A percentile compares a stretch with the other conserved stretches of the same genome.
These are phyloP conservation scores for Stagonosporopsis vannaccii DNA, from an alignment of 2,329 filamentous ascomycete genomes.

Conservation along the genomic window DNA sequence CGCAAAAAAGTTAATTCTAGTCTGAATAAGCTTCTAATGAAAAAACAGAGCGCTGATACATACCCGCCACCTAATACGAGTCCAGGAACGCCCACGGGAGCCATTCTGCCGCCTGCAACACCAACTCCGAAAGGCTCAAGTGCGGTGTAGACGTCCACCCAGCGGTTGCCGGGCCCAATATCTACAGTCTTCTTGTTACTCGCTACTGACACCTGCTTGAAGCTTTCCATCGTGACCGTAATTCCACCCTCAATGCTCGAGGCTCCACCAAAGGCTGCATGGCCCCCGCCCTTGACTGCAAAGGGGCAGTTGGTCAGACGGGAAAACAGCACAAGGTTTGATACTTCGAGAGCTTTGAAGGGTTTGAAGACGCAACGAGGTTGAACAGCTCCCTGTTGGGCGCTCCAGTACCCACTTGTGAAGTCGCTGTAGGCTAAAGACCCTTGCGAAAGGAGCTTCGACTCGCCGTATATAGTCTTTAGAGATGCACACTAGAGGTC, in stretches of 20 bases:
- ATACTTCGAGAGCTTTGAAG: constrained; percentile 14
- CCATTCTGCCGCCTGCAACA: constrained; percentile 41
- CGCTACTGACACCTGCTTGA: constrained; percentile 37
- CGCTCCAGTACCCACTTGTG: constrained; percentile 30
- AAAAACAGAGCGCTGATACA: too few species aligned
- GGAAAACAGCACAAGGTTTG: constrained; percentile 20
- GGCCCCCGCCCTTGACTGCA: constrained; percentile 35
- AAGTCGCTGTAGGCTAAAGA: constrained; percentile 7
- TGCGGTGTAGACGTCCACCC: constrained; percentile 39
- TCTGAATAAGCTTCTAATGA: too few species aligned
- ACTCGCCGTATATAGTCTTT: constrained; percentile 26
- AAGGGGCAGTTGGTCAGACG: neutral
- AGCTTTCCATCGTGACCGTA: constrained; percentile 50
- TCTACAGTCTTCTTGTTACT: constrained; percentile 26
- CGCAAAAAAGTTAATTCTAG: too few species aligned
- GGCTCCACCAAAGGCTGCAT: constrained; percentile 47
- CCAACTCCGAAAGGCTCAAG: constrained; percentile 30
- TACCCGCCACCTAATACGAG: constrained; percentile 38
- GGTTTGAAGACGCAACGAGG: constrained; percentile 28
- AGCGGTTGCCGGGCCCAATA: constrained; percentile 44
- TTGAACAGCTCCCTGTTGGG: constrained; percentile 24
- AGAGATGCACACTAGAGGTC: constrained; percentile 26
- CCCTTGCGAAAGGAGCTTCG: constrained; percentile 19
- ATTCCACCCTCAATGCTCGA: constrained; percentile 54
- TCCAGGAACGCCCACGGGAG: constrained; percentile 41